Base-by-base conservation (phyloP, 495 filamentous ascomycete species). In the Lindgomyces ingoldianus region DNA sequence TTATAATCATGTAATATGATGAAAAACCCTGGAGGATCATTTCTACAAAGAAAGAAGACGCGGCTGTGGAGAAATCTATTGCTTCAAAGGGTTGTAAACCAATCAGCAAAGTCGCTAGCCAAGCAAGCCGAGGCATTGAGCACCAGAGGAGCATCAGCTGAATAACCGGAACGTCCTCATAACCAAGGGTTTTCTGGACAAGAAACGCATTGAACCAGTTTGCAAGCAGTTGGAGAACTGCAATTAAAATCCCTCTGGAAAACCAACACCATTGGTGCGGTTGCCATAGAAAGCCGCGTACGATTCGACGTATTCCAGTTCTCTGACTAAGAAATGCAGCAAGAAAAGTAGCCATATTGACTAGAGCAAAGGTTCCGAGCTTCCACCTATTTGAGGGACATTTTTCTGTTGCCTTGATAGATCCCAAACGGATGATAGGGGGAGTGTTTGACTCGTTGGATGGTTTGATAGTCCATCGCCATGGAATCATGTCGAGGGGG, bases 101-200 rank as follows among this genome's bases (percentile, higher is more conserved):
- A 33, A 56, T 29, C 8, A 56, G n/a, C 49, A 62, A 19, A 22
- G 42, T 3, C 22, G 33, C 10, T 21, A 62, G 21, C 60, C 49
- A 54, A 33, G 60, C 21, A 33, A 47, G 42, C 19, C 60, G 60
- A 47, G 60, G 60, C 50, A 62, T 62, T 9, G 60, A 46, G 60
- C 60, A 62, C 33, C 49, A 62, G 39, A 62, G 60, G 9, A 62
- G 22, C 39, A 62, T 48, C 3, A 62, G 26, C 19, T 62, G 49
- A 22, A 55, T 3, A 22, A 62, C 41, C 19, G 60, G 50, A 16
- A 55, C n/a, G 18, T 36, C 25, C 22, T 47, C 33, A 39, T 62
- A 55, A 9, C 49, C 60, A 24, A 19, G 3, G 9, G 60, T 62
- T 11, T 9, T n/a, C 25, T 48, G 60, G 36, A 62, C 24, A 24